phyloP scores from a whole-genome alignment of 2,329 filamentous ascomycete species.

The Hortaea sp. region DNA sequence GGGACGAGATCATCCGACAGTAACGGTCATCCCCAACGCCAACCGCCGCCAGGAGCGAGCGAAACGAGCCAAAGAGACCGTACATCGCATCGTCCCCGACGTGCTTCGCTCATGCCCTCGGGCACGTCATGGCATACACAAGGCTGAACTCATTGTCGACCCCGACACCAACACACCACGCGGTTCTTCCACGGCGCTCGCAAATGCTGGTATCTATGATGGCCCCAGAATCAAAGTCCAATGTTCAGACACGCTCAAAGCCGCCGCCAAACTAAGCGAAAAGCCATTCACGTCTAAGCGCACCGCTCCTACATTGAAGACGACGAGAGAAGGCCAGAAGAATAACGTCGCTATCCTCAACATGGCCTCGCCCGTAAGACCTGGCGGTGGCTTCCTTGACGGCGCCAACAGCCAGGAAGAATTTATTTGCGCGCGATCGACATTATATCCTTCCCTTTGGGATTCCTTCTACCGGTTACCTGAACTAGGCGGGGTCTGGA shows the following conservation, averaged over 20 bases:
- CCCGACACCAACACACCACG: constrained; percentile 14
- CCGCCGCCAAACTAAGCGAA: constrained; percentile 29
- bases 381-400: constrained; percentile 51
- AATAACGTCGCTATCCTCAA: constrained; percentile 48
- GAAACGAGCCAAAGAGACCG: constrained; percentile 37
- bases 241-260: constrained; percentile 44
- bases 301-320: constrained; percentile 9
- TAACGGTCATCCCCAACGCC: background rate
- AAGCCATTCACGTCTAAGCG: constrained; percentile 13
- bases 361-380: constrained; percentile 53
- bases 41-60: constrained; percentile 18
- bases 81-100: constrained; percentile 51
- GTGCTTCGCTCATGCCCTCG: constrained; percentile 44
- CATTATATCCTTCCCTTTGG: constrained; percentile 47
- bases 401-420: constrained; percentile 54
- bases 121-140: constrained; percentile 45
- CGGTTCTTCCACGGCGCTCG: constrained; percentile 1
- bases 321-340: constrained; percentile 11
- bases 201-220: constrained; percentile 1
- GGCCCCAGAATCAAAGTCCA: constrained; percentile 36
- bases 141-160: constrained; percentile 40
- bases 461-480: constrained; percentile 52
- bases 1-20: background rate
- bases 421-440: constrained; percentile 51
- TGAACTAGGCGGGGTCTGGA: constrained; percentile 47